Evolutionary conservation across 169 alveolate genomes (phyloP).

Genomic region (Plasmodium malariae): DNA sequence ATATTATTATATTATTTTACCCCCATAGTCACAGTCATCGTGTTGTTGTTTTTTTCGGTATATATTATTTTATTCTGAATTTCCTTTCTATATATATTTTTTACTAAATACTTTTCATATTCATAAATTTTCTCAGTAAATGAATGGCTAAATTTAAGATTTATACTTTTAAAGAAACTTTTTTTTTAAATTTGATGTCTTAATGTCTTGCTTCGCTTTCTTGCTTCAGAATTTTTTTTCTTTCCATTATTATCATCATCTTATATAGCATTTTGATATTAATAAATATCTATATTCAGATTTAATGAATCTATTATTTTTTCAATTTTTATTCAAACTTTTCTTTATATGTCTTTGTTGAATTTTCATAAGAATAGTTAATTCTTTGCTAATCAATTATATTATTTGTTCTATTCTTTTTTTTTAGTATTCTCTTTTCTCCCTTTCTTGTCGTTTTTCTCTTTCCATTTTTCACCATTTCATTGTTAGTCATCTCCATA

Average conservation of each 20-base stretch:
- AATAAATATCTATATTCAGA: background rate
- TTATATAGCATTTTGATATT: background rate
- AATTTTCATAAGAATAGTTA: constrained; percentile 58
- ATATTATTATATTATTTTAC: background rate
- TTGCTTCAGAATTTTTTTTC: background rate
- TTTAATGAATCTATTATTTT: constrained; percentile 48
- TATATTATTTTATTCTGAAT: background rate
- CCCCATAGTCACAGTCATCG: background rate
- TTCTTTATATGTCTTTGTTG: constrained; percentile 21
- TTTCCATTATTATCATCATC: background rate
- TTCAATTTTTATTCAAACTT: constrained; percentile 42
- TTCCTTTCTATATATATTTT: background rate
- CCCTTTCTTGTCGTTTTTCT: background rate
- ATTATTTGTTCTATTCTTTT: background rate
- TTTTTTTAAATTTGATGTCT: background rate
- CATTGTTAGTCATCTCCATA: background rate
- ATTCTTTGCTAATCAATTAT: constrained; percentile 14
- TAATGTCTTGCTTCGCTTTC: background rate
- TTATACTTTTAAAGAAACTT: constrained; percentile 21
- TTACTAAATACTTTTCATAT: background rate
- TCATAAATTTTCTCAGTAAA: constrained; percentile 33
- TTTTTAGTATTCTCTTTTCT: background rate
- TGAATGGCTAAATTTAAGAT: constrained; percentile 24
- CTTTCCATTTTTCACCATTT: background rate
- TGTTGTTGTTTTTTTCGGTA: background rate